These are phyloP conservation scores for Phalaenopsis aphrodite DNA, from an alignment of 106 monocot genomes.

Conservation along the genomic window DNA sequence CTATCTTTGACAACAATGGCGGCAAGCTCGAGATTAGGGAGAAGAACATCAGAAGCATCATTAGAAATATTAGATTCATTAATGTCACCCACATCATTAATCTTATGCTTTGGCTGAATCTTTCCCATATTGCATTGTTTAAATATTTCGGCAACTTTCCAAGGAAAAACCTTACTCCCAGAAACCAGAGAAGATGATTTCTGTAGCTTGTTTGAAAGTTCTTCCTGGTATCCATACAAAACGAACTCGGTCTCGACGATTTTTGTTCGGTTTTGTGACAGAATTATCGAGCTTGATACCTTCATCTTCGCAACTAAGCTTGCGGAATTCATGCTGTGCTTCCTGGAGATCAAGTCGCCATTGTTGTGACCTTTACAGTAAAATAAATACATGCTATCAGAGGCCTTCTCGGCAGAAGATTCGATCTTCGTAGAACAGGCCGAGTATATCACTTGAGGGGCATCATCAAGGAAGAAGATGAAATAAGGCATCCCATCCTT, in stretches of 20 bases:
- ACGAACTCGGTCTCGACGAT: constrained; percentile 64
- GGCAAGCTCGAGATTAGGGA: constrained; percentile 48
- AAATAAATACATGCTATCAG: constrained; percentile 62
- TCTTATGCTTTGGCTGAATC: constrained; percentile 15
- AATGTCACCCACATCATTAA: constrained; percentile 10
- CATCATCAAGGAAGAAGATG: constrained; percentile 30
- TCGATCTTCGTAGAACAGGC: constrained; percentile 39
- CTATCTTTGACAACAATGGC: constrained; percentile 49
- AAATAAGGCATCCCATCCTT: constrained; percentile 39
- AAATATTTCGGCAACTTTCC: constrained; percentile 32
- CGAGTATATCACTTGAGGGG: constrained; percentile 16
- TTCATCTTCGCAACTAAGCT: constrained; percentile 66
- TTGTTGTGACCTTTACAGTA: constrained; percentile 12
- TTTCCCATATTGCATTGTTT: constrained; percentile 19
- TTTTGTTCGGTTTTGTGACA: constrained; percentile 24
- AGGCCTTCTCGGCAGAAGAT: constrained; percentile 18
- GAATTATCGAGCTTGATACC: constrained; percentile 48
- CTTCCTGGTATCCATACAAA: constrained; percentile 31
- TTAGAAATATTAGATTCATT: constrained; percentile 12
- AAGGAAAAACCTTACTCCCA: constrained; percentile 40
- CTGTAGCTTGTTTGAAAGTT: constrained; percentile 19
- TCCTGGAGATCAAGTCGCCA: not conserved
- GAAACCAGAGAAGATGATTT: constrained; percentile 9
- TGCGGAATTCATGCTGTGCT: not conserved
- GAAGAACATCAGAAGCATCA: constrained; percentile 15